These are phyloP conservation scores for Gonapodya prolifera DNA, from an alignment of 192 early-diverging fungal genomes.

Conservation along the genomic window DNA sequence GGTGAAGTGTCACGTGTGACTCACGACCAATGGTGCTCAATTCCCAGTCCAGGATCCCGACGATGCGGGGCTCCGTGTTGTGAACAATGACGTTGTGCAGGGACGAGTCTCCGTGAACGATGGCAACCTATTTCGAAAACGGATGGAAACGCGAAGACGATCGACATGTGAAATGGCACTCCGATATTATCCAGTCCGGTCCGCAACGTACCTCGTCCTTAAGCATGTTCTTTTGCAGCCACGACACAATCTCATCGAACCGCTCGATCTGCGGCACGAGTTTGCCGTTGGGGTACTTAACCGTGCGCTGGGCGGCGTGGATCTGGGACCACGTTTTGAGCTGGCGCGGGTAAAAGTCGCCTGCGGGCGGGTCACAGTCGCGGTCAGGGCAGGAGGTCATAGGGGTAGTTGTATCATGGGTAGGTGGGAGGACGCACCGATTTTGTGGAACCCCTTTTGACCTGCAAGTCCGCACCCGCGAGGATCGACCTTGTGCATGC, in stretches of 20 bases:
- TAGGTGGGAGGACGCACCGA: neutral
- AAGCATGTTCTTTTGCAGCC: conserved; percentile 3
- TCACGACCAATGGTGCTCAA: neutral
- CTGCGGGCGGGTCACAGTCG: too few relatives aligned
- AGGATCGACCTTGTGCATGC: neutral
- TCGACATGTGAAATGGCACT: too few relatives aligned
- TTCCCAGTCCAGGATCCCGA: conserved; percentile 1
- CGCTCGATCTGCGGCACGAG: neutral
- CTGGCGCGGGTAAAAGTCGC: conserved; percentile 4
- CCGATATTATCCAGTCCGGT: too few relatives aligned
- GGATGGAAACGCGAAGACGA: too few relatives aligned
- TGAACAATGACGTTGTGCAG: conserved; percentile 4
- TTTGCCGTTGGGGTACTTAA: neutral
- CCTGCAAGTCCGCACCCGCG: neutral
- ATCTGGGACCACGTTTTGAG: neutral
- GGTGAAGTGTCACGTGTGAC: neutral
- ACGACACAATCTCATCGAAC: neutral
- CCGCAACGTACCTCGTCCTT: neutral
- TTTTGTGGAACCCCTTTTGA: conserved; percentile 2
- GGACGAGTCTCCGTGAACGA: neutral
- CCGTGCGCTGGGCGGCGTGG: neutral
- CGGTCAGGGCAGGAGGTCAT: too few relatives aligned
- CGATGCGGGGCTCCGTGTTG: neutral
- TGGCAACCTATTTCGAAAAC: neutral
- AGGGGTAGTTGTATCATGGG: too few relatives aligned